Percentiles rank a stretch among this genome's conserved stretches.
Evolutionary conservation across 78 protist species (phyloP).

Genomic region (Goniomonas avonlea): DNA sequence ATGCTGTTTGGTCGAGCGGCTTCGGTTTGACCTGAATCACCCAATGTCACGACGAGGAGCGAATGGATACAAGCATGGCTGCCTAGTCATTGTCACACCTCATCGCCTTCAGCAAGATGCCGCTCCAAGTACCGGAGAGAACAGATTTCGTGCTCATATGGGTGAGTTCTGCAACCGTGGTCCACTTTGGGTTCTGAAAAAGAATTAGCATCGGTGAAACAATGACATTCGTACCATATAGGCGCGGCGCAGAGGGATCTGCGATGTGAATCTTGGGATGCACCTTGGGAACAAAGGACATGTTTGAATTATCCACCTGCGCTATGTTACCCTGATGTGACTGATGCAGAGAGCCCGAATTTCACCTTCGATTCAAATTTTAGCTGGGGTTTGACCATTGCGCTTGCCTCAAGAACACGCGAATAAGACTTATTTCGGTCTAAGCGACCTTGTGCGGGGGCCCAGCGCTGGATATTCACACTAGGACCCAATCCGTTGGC

Average conservation of each 20-base stretch:
- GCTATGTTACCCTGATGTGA: not conserved
- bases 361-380: not conserved
- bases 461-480: too few relatives aligned
- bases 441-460: not conserved
- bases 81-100: not conserved
- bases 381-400: not conserved
- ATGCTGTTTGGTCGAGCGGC: constrained; percentile 51
- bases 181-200: not conserved
- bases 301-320: constrained; percentile 54
- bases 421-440: not conserved
- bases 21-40: not conserved
- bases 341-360: not conserved
- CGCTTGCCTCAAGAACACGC: not conserved
- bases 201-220: not conserved
- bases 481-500: not conserved
- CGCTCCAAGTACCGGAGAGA: not conserved
- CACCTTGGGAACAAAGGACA: constrained; percentile 61
- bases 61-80: too few relatives aligned
- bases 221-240: not conserved
- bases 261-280: constrained; percentile 24
- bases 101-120: not conserved
- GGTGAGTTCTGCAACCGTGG: constrained; percentile 27
- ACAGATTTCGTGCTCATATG: constrained; percentile 47
- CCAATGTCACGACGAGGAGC: constrained; percentile 21
- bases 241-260: not conserved